These are phyloP conservation scores for Taphrina wiesneri DNA, from an alignment of 1,139 yeast species.

Conservation along the genomic window DNA sequence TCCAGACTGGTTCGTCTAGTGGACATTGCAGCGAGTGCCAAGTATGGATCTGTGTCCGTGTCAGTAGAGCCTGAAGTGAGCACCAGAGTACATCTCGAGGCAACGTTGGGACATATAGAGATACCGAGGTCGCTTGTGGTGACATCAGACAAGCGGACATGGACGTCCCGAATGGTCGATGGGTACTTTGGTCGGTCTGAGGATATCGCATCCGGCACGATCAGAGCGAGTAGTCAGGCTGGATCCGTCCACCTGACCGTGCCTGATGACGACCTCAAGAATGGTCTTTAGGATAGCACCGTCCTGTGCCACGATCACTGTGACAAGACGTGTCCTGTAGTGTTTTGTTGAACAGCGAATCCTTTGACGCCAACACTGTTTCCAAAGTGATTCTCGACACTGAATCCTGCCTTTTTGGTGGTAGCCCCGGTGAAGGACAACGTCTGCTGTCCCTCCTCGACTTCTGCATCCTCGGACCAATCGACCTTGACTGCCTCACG, in stretches of 20 bases:
- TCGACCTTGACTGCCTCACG: conserved; percentile 1
- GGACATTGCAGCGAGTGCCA: neutral
- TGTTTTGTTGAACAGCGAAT: neutral
- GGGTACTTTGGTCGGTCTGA: neutral
- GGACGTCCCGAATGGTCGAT: neutral
- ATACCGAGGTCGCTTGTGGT: neutral
- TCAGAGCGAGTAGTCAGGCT: neutral
- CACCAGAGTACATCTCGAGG: neutral
- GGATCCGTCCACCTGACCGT: neutral
- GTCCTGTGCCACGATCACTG: too few relatives aligned
- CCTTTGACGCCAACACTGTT: neutral
- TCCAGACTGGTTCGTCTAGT: neutral
- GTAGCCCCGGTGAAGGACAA: neutral
- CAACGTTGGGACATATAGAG: neutral
- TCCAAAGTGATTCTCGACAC: conserved; percentile 14
- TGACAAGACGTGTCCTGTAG: neutral
- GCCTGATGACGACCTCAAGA: neutral
- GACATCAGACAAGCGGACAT: neutral
- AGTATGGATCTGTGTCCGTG: neutral
- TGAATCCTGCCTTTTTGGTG: neutral
- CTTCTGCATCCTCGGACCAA: conserved; percentile 17
- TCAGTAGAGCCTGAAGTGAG: neutral
- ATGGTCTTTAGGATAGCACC: neutral
- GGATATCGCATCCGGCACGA: neutral
- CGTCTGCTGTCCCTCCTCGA: conserved; percentile 17